Evolutionary conservation across 768 basidiomycete genomes (phyloP).

Genomic region (Suillus cothurnatus): DNA sequence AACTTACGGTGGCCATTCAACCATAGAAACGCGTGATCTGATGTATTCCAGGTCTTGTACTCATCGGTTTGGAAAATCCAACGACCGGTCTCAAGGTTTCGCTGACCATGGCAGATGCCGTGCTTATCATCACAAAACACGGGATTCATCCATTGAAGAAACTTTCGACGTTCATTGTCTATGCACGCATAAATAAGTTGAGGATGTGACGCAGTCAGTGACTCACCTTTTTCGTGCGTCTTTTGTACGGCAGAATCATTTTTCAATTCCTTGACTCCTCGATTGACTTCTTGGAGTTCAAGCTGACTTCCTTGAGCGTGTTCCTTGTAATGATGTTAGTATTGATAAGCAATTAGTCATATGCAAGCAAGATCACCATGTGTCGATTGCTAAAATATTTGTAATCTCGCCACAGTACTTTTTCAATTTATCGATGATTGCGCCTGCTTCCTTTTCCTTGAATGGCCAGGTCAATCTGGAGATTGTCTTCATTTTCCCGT

Average conservation of each 20-base stretch:
- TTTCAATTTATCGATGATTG: background rate
- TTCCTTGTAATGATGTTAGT: background rate
- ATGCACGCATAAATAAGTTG: background rate
- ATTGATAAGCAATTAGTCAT: background rate
- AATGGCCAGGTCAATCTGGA: conserved; percentile 7
- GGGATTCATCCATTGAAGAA: background rate
- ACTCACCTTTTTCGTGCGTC: background rate
- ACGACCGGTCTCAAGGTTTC: background rate
- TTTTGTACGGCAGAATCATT: background rate
- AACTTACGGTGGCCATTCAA: conserved; percentile 1
- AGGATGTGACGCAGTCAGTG: background rate
- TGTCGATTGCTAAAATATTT: background rate
- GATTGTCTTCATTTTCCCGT: background rate
- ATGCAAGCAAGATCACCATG: background rate
- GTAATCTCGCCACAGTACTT: background rate
- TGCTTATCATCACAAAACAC: background rate
- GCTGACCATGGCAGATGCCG: background rate
- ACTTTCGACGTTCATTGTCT: background rate
- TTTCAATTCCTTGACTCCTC: background rate
- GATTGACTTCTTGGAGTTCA: background rate
- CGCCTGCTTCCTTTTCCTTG: conserved; percentile 3
- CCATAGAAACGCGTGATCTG: background rate
- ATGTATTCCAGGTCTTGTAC: background rate
- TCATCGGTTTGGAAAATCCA: background rate
- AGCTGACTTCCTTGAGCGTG: background rate